Conservation (phyloP, 2,329 filamentous ascomycete species). For the Sclerotinia nivalis region DNA sequence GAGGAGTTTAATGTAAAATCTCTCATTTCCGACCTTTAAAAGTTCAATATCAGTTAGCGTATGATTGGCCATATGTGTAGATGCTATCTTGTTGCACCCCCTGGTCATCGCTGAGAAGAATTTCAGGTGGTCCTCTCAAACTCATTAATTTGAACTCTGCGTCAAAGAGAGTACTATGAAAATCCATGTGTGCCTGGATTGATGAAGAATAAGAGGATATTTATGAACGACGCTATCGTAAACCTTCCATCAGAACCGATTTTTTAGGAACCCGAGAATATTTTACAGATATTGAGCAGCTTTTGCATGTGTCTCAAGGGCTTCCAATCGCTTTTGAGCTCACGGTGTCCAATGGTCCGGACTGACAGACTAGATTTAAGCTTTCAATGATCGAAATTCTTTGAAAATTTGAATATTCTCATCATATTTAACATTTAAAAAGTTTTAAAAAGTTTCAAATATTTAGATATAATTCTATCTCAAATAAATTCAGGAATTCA, state of each 20-base stretch:
- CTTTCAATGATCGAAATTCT: no score
- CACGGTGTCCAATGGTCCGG: no score
- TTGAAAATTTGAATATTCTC: no score
- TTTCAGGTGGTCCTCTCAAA: background rate
- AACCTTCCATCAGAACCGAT: background rate
- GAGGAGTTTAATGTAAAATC: background rate
- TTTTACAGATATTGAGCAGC: background rate
- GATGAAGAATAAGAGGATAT: background rate
- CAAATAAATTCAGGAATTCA: no score
- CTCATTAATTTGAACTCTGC: background rate
- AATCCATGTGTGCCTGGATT: background rate
- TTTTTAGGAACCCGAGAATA: background rate
- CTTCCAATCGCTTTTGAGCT: background rate
- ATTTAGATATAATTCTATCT: no score
- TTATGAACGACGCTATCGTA: background rate
- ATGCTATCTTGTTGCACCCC: background rate
- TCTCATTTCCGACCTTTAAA: background rate
- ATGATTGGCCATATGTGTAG: background rate
- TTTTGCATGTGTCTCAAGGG: background rate
- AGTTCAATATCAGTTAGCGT: slow-evolving; percentile 1
- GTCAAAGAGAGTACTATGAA: background rate
- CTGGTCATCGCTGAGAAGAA: background rate
- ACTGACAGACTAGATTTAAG: no score
- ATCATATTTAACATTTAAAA: no score
- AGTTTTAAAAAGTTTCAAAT: no score